A percentile compares a stretch with the other conserved stretches of the same genome.
Evolutionary conservation across 345 rosid species (phyloP).

Genomic region (Lepidium aucheri): DNA sequence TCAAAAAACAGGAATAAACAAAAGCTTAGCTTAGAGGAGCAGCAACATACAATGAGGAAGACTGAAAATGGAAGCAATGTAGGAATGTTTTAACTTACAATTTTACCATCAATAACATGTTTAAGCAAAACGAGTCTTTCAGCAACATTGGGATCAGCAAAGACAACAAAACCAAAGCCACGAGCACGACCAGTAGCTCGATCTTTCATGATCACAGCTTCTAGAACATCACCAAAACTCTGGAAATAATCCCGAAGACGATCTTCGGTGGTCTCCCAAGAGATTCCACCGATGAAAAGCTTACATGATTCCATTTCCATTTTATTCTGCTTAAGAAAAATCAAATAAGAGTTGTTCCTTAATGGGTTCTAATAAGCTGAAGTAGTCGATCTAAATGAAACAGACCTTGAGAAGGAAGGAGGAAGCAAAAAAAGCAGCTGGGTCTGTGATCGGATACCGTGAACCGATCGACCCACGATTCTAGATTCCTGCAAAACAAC

Average conservation of each 20-base stretch:
- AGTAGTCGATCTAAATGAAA: background rate
- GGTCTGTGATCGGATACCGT: constrained; percentile 39
- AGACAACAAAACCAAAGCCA: constrained; percentile 88
- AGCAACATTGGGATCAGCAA: constrained; percentile 70
- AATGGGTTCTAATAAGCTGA: too few species aligned
- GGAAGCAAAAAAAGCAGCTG: constrained; percentile 22
- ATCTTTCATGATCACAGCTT: constrained; percentile 92
- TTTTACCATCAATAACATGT: constrained; percentile 78
- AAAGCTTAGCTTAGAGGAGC: constrained; percentile 17
- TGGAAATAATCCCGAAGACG: constrained; percentile 78
- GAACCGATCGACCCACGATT: constrained; percentile 47
- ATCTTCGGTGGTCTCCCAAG: constrained; percentile 92
- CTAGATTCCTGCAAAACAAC: constrained; percentile 32
- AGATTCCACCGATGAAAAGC: constrained; percentile 89
- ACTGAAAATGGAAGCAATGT: constrained; percentile 6
- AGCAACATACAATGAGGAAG: constrained; percentile 17
- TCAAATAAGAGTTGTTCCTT: background rate
- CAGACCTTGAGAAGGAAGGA: constrained; percentile 25
- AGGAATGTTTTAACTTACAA: constrained; percentile 40
- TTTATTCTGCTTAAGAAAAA: constrained; percentile 20
- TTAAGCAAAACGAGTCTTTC: constrained; percentile 70
- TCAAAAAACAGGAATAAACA: constrained; percentile 10
- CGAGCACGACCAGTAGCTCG: constrained; percentile 93
- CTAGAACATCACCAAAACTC: constrained; percentile 67
- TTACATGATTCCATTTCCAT: constrained; percentile 86